Evolutionary conservation across 208 protist genomes (phyloP).

Genomic region (Hexamita inflata): DNA sequence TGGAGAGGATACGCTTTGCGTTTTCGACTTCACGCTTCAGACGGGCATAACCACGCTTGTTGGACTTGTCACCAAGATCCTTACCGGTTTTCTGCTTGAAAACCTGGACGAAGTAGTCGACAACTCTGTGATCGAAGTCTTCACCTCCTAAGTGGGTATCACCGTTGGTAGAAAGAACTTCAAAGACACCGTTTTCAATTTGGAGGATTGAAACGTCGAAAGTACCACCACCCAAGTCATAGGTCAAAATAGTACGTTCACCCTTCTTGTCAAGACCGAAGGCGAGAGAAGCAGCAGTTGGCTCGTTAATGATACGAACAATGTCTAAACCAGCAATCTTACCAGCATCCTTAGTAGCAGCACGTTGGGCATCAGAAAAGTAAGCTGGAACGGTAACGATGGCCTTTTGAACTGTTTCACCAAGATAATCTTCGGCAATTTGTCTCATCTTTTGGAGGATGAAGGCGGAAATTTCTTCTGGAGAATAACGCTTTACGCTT

Average conservation of each 20-base stretch:
- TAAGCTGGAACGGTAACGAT: slow-evolving; percentile 65
- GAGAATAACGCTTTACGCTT: slow-evolving; percentile 15
- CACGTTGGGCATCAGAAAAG: slow-evolving; percentile 80
- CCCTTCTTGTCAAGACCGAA: slow-evolving; percentile 58
- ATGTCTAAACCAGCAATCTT: slow-evolving; percentile 75
- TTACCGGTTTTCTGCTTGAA: slow-evolving; percentile 10
- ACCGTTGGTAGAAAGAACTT: slow-evolving; percentile 92
- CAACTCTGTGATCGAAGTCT: slow-evolving; percentile 50
- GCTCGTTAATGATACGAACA: slow-evolving; percentile 99
- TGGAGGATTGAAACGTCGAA: slow-evolving; percentile 87
- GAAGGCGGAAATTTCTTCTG: slow-evolving; percentile 46
- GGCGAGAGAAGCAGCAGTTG: slow-evolving; percentile 93
- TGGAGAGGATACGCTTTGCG: slow-evolving; percentile 39
- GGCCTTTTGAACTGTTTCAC: slow-evolving; percentile 33
- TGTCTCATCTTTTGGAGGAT: slow-evolving; percentile 44
- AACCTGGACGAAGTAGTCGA: slow-evolving; percentile 21
- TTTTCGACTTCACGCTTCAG: slow-evolving; percentile 23
- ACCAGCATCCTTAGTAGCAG: slow-evolving; percentile 73
- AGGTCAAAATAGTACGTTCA: slow-evolving; percentile 61
- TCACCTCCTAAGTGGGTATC: slow-evolving; percentile 97
- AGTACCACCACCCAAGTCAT: slow-evolving; percentile 78
- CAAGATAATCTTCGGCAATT: slow-evolving; percentile 42
- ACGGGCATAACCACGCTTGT: not conserved
- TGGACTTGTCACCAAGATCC: not conserved
- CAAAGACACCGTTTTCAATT: slow-evolving; percentile 93